phyloP scores from a whole-genome alignment of 106 monocot genomes.

The Ottelia alismoides region DNA sequence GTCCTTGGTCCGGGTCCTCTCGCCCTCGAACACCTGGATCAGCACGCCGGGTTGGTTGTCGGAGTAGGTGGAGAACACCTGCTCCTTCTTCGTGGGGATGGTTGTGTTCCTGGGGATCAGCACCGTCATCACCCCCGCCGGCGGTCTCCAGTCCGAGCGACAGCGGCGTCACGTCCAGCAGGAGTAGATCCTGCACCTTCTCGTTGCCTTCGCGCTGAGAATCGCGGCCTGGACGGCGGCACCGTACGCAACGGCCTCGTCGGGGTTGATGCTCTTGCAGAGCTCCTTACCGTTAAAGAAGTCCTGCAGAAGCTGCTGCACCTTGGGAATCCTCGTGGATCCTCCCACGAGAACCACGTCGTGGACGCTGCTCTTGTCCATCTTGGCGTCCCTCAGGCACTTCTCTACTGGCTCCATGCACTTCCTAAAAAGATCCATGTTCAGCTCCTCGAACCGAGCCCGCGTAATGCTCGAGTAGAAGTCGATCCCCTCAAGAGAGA shows the following conservation, averaged over 20 bases:
- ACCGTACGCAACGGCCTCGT: constrained; percentile 20
- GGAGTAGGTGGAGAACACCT: constrained; percentile 24
- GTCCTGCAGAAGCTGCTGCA: constrained; percentile 60
- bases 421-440: constrained; percentile 62
- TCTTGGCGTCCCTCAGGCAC: constrained; percentile 58
- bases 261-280: constrained; percentile 14
- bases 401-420: constrained; percentile 69
- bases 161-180: constrained; percentile 37
- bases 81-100: constrained; percentile 37
- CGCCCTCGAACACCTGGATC: constrained; percentile 39
- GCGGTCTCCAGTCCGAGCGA: constrained; percentile 34
- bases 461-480: constrained; percentile 32
- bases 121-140: constrained; percentile 33
- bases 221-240: constrained; percentile 21
- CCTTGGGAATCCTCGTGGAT: constrained; percentile 49
- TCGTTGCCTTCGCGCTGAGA: constrained; percentile 26
- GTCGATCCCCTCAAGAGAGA: too few relatives aligned
- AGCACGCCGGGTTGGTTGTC: constrained; percentile 39
- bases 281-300: constrained; percentile 67
- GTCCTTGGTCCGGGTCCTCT: constrained; percentile 24
- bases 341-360: too few relatives aligned
- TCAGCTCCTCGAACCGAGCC: constrained; percentile 34
- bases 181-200: constrained; percentile 39
- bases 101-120: constrained; percentile 33
- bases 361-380: constrained; percentile 78